Conservation (phyloP, 257 asterid species). For the Coffea canephora region DNA sequence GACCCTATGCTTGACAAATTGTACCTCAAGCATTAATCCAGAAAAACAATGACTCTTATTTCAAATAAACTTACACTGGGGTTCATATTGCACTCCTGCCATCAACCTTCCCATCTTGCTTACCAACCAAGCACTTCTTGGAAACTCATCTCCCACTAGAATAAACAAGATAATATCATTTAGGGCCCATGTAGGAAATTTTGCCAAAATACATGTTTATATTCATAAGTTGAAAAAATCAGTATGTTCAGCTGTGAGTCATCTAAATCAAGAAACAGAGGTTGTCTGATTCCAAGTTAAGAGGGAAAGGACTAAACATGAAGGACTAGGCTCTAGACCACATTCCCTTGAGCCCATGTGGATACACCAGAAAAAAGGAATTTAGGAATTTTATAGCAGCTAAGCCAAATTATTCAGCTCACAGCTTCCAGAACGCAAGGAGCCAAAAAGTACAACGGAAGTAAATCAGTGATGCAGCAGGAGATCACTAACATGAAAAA, state of each 20-base stretch:
- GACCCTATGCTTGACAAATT: background rate
- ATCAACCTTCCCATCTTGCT: constrained; percentile 90
- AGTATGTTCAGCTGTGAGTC: background rate
- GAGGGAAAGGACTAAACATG: background rate
- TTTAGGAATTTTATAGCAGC: background rate
- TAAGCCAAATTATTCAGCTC: background rate
- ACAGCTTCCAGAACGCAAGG: constrained; percentile 5
- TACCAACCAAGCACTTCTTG: constrained; percentile 83
- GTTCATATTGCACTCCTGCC: constrained; percentile 91
- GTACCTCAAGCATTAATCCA: constrained; percentile 1
- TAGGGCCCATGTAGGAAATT: background rate
- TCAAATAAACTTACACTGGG: constrained; percentile 53
- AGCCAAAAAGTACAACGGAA: background rate
- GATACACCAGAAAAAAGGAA: background rate
- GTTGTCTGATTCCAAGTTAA: background rate
- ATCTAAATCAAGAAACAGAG: background rate
- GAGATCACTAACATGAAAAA: constrained; percentile 49
- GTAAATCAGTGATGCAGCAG: constrained; percentile 10
- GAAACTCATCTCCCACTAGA: constrained; percentile 64
- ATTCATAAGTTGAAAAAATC: background rate
- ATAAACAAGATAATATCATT: constrained; percentile 17
- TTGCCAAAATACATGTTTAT: background rate
- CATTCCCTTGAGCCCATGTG: background rate
- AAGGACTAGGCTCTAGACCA: background rate
- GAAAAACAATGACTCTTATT: constrained; percentile 1